These are phyloP conservation scores for Inga laurina DNA, from an alignment of 306 rosid genomes.

Conservation along the genomic window DNA sequence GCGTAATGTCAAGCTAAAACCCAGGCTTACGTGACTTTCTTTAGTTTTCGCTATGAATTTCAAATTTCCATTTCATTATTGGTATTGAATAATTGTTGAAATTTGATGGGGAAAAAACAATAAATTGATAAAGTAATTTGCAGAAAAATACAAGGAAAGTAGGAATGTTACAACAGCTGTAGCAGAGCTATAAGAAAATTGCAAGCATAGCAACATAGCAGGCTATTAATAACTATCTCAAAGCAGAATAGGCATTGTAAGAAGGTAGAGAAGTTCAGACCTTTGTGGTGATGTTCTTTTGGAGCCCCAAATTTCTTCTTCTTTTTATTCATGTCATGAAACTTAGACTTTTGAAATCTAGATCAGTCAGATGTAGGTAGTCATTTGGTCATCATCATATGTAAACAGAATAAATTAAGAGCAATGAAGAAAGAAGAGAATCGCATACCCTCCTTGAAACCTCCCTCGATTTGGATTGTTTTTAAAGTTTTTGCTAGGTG, in stretches of 20 bases:
- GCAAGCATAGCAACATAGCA: neutral
- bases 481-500: constrained; percentile 46
- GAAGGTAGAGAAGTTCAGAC: constrained; percentile 48
- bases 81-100: neutral
- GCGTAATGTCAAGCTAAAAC: neutral
- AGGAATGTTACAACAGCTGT: neutral
- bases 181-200: neutral
- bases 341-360: constrained; percentile 77
- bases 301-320: constrained; percentile 47
- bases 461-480: constrained; percentile 56
- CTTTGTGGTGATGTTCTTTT: constrained; percentile 53
- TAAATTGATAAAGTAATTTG: neutral
- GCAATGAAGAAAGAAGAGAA: constrained; percentile 1
- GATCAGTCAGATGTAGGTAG: constrained; percentile 30
- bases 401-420: constrained; percentile 20
- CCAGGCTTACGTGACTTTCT: neutral
- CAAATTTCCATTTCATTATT: neutral
- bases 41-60: neutral
- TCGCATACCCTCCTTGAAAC: constrained; percentile 50
- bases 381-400: constrained; percentile 15
- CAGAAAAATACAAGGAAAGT: neutral
- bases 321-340: constrained; percentile 51
- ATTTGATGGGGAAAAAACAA: neutral
- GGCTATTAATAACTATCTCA: neutral
- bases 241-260: constrained; percentile 18